Evolutionary conservation across 371 early-diverging fungal species (phyloP), one percentile per base, ranked within the genome.

Genomic region (Circinella minor): DNA sequence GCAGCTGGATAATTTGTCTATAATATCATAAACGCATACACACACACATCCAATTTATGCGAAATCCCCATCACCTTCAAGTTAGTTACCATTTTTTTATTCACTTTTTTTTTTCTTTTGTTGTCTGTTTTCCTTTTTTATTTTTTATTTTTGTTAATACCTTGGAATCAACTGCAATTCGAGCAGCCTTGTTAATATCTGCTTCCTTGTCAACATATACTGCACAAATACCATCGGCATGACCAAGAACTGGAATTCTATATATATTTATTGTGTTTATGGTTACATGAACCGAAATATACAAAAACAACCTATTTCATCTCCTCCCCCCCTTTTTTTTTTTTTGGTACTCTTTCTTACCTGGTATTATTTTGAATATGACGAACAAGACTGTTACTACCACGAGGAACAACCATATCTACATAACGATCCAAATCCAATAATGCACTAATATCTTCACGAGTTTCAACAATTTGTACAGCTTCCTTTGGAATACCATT

Each of bases 181-280:
- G 84, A 27, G 87, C 77, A 13, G 96, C 94, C 71, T 92, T 93
- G 13, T 77, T 76, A 8, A 89, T 73, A 72, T 95, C 93, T 17
- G 96, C 93, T 7, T 87, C 82, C 63, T 89, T 90, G 78, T 98
- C 98, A 27, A 98, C 75, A 77, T 89, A 98, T 2, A 94, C 88
- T 4, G 96, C 89, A 82, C 98, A 98, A 67, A 98, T 79, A 49
- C 99, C 99, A 79, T 98, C 98, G 39, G 99, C 99, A 74, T 98
- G 99, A 59, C 99, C 98, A 54, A 98, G 88, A 6, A 98, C 99
- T n/a, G 99, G 98, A 68, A 97, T 98, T 70, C 96, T 90, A 79
- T 43, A 51, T 27, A 27, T 27, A 27, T 43, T 1, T 43, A 43
- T 6, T 43, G 43, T 27, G 43, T 43, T 43, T 11, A 1, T 43